Conservation (phyloP, 148 eudicot species). For the Rhododendron ferrugineum region DNA sequence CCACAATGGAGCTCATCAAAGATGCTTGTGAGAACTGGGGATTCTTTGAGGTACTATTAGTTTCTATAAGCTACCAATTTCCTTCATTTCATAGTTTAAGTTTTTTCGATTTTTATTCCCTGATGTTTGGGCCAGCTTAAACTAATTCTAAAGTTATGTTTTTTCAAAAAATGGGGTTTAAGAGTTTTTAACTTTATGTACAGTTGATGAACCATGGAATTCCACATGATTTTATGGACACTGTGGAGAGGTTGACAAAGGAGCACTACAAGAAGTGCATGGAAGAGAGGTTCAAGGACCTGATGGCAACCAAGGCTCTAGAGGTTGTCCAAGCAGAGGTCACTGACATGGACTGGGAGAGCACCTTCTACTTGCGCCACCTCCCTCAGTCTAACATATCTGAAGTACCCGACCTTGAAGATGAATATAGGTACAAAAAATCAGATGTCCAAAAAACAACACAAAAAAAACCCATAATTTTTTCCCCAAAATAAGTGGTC, state of each 20-base stretch:
- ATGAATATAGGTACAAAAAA: constrained; percentile 43
- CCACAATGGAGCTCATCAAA: constrained; percentile 55
- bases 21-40: constrained; percentile 86
- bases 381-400: constrained; percentile 57
- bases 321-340: constrained; percentile 47
- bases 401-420: constrained; percentile 56
- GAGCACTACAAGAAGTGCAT: constrained; percentile 63
- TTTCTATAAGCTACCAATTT: background rate
- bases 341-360: constrained; percentile 69
- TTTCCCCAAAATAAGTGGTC: no score
- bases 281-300: constrained; percentile 61
- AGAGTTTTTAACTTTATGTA: background rate
- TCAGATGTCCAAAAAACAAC: background rate
- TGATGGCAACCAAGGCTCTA: constrained; percentile 52
- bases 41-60: constrained; percentile 53
- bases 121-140: background rate
- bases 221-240: constrained; percentile 54
- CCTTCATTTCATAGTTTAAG: background rate
- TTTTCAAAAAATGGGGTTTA: background rate
- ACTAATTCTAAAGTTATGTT: background rate
- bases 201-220: constrained; percentile 73
- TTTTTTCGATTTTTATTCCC: no score
- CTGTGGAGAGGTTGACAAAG: constrained; percentile 53
- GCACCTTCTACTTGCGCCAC: constrained; percentile 64
- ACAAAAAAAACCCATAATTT: no score